Conservation (phyloP, 805 yeast genomes). For the Barnettozyma pratensis region DNA sequence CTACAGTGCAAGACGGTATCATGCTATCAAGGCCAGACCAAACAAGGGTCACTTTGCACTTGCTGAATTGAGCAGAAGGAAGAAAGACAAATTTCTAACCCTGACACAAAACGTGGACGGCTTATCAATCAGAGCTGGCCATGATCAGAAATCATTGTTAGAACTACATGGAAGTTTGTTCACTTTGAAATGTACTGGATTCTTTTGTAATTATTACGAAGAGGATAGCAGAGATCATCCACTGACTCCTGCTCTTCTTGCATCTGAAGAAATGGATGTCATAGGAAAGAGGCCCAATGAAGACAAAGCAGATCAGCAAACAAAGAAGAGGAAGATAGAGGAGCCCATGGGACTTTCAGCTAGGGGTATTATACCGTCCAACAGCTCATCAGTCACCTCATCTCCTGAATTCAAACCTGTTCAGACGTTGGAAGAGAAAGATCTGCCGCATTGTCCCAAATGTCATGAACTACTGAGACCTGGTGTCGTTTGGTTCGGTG, state of each 20-base stretch:
- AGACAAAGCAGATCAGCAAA: constrained; percentile 7
- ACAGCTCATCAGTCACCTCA: constrained; percentile 13
- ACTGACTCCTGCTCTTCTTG: constrained; percentile 46
- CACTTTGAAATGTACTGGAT: constrained; percentile 67
- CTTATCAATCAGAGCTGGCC: constrained; percentile 60
- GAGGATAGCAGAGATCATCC: constrained; percentile 51
- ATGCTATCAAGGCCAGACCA: constrained; percentile 64
- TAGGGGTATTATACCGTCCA: constrained; percentile 5
- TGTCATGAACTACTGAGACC: constrained; percentile 73
- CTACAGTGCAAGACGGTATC: constrained; percentile 62
- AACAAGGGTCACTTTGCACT: constrained; percentile 70
- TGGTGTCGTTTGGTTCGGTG: constrained; percentile 96
- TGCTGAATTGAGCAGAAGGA: constrained; percentile 49
- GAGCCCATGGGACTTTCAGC: constrained; percentile 9
- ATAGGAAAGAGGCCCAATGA: constrained; percentile 11
- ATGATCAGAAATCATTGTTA: constrained; percentile 43
- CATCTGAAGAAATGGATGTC: constrained; percentile 33
- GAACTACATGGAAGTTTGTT: constrained; percentile 82
- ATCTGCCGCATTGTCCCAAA: constrained; percentile 72
- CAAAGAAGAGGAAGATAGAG: constrained; percentile 11
- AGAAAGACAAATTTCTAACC: constrained; percentile 44
- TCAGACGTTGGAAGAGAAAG: constrained; percentile 40
- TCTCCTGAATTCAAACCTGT: constrained; percentile 46
- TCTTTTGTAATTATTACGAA: constrained; percentile 61
- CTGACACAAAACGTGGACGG: constrained; percentile 87